Base-by-base conservation (phyloP, 2,329 filamentous ascomycete genomes). In the Fusarium euwallaceae region DNA sequence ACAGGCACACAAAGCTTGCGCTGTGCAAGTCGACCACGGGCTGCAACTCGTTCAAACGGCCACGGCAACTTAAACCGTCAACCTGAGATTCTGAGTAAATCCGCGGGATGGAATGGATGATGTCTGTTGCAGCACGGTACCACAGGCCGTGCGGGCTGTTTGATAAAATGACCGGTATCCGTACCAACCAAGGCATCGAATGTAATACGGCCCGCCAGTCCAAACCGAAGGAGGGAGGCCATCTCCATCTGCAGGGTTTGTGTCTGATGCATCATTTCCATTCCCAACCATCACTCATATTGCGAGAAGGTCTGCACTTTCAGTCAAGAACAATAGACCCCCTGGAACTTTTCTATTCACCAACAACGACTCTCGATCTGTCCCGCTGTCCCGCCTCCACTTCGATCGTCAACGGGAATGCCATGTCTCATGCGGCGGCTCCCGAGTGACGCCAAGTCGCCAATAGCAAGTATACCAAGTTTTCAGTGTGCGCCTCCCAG, bases 391-490 rank as follows among this genome's bases (percentile, higher is more conserved):
- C 61, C 59, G 36, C 61, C 62, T 69, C 71, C 72, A 74, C 68
- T 27, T 53, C 55, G 51, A 62, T 61, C 55, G 45, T 64, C 69
- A 73, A 73, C 34, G 64, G 72, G 69, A 67, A 74, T 75, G 72
- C 34, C 37, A 48, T 73, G 72, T 75, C 69, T 74, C 48, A 65
- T 36, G 61, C 53, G 62, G 69, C 62, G 66, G 61, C 69, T 72
- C 63, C 65, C 56, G 71, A 69, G 41, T 55, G 9, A 48, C 61
- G 29, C 32, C 62, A 67, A 55, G 45, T 45, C 29, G 12, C 61
- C 43, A 65, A 65, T 22, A 11, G 27, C 48, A 53, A 10, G 27
- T 53, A 53, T 53, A 51, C 24, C 48, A 53, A 32, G 45, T 51
- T 16, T 24, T 51, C 45, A 51, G 45, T 53, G 48, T 53, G 27